Percentiles rank a stretch among this genome's conserved stretches.
Evolutionary conservation across 2,329 filamentous ascomycete species (phyloP).

Genomic region (Pestalotiopsis sp.): DNA sequence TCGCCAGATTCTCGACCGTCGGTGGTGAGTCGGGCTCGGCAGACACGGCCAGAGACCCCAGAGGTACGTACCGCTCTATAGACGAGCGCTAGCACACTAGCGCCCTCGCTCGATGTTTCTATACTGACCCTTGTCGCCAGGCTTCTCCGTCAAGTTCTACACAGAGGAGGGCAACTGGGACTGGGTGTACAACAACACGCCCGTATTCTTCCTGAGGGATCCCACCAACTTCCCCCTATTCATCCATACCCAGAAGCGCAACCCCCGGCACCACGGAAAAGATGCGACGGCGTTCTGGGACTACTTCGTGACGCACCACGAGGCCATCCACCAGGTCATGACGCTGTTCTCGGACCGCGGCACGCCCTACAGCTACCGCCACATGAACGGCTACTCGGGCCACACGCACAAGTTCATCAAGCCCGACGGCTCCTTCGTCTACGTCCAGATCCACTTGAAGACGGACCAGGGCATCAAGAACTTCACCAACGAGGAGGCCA

Average conservation of each 20-base stretch:
- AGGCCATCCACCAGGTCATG: conserved; percentile 66
- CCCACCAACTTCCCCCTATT: conserved; percentile 75
- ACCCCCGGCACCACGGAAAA: conserved; percentile 71
- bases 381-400: conserved; percentile 70
- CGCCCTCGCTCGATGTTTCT: background rate
- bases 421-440: conserved; percentile 64
- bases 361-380: conserved; percentile 64
- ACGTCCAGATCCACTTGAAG: conserved; percentile 66
- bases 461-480: conserved; percentile 64
- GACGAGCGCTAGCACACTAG: conserved; percentile 2
- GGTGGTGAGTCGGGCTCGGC: conserved; percentile 69
- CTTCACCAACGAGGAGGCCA: conserved; percentile 59
- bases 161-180: conserved; percentile 75
- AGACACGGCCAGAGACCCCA: conserved; percentile 63
- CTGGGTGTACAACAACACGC: conserved; percentile 76
- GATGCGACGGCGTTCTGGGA: conserved; percentile 63
- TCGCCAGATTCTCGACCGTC: conserved; percentile 70
- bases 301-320: conserved; percentile 60
- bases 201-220: conserved; percentile 76
- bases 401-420: conserved; percentile 70
- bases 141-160: conserved; percentile 72
- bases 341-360: conserved; percentile 67
- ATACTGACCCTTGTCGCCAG: conserved; percentile 26
- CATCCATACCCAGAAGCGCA: conserved; percentile 77
- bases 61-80: conserved; percentile 18